Percentiles rank a stretch among this genome's conserved stretches.
These are phyloP conservation scores for Coemansia sp. DNA, from an alignment of 192 early-diverging fungal genomes.

Conservation along the genomic window DNA sequence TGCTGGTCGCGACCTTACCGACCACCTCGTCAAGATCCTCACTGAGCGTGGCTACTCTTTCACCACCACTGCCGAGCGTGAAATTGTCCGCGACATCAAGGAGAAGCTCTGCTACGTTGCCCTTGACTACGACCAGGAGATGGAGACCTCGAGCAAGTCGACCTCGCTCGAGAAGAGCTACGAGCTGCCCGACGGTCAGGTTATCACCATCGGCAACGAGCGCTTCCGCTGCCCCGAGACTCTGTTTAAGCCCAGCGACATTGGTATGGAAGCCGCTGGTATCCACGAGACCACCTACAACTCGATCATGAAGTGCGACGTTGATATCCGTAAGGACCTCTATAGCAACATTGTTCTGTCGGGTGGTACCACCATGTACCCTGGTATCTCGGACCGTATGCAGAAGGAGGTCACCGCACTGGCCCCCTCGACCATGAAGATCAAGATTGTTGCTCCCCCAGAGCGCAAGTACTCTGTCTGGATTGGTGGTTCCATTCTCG, in stretches of 20 bases:
- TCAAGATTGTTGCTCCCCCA: constrained; percentile 98
- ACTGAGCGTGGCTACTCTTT: constrained; percentile 96
- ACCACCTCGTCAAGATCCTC: constrained; percentile 91
- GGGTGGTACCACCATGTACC: constrained; percentile 98
- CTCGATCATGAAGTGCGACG: constrained; percentile 97
- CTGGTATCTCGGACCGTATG: constrained; percentile 96
- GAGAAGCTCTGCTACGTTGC: constrained; percentile 99
- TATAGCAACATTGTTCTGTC: constrained; percentile 97
- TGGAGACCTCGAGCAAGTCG: constrained; percentile 90
- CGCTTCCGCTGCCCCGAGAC: constrained; percentile 97
- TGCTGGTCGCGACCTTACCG: constrained; percentile 96
- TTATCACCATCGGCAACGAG: constrained; percentile 97
- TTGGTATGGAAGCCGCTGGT: constrained; percentile 88
- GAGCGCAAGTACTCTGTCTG: constrained; percentile 99
- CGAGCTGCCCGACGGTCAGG: constrained; percentile 98
- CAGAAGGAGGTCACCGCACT: constrained; percentile 96
- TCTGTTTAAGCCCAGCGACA: constrained; percentile 94
- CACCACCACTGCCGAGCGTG: constrained; percentile 93
- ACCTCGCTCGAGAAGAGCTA: constrained; percentile 96
- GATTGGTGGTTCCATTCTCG: constrained; percentile 98
- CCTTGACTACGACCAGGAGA: constrained; percentile 97
- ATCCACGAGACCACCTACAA: constrained; percentile 98
- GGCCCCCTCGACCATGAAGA: constrained; percentile 93
- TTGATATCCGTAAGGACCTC: constrained; percentile 94
- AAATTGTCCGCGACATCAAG: constrained; percentile 99